Conservation (phyloP, 2,329 filamentous ascomycete genomes). For the Scedosporium apiospermum region DNA sequence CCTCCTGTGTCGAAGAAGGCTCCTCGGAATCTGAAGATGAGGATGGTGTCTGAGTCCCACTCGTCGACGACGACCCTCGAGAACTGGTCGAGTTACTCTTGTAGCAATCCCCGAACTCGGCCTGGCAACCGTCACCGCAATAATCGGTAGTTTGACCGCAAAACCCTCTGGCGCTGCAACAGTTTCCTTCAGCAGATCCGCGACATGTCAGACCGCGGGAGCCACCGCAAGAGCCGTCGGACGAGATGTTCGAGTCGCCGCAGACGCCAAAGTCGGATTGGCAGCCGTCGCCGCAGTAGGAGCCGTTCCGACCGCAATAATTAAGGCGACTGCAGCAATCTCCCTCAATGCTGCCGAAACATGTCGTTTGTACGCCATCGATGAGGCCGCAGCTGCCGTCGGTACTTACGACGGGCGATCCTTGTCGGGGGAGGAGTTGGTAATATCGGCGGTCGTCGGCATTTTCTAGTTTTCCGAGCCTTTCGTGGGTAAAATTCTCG, state of each 20-base stretch:
- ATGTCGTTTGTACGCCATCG: slow-evolving; percentile 2
- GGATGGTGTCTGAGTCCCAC: neutral
- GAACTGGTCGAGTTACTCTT: slow-evolving; percentile 3
- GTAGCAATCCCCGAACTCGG: slow-evolving; percentile 12
- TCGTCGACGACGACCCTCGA: neutral
- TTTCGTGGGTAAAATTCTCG: too few species aligned
- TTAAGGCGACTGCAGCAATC: slow-evolving; percentile 14
- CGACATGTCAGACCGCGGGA: slow-evolving; percentile 17
- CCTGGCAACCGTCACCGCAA: slow-evolving; percentile 15
- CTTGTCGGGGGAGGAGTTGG: too few species aligned
- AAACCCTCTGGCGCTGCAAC: slow-evolving; percentile 16
- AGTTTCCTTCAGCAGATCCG: slow-evolving; percentile 14
- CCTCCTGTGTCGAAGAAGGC: neutral
- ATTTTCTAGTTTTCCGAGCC: too few species aligned
- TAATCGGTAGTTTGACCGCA: slow-evolving; percentile 15
- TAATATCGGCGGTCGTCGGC: too few species aligned
- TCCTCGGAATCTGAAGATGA: neutral
- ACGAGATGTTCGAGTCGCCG: slow-evolving; percentile 7
- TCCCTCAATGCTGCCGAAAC: slow-evolving; percentile 14
- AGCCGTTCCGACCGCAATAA: slow-evolving; percentile 12
- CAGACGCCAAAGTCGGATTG: slow-evolving; percentile 22
- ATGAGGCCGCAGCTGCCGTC: slow-evolving; percentile 6
- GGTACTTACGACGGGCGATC: neutral
- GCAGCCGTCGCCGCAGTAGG: slow-evolving; percentile 21
- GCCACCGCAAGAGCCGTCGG: slow-evolving; percentile 23